Evolutionary conservation across 148 eudicot genomes (phyloP).

Genomic region (Arctostaphylos glauca): DNA sequence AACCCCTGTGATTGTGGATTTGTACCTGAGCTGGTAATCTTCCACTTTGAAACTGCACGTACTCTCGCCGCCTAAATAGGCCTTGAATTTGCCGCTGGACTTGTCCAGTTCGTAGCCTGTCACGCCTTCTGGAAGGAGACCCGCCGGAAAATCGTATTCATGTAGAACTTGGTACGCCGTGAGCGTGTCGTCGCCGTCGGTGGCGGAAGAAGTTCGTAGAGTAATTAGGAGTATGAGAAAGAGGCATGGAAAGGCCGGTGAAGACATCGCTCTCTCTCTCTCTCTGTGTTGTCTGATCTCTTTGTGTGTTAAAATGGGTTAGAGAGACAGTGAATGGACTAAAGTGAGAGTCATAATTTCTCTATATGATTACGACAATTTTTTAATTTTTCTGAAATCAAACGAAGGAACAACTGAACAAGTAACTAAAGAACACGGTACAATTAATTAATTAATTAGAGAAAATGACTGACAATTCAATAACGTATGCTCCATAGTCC

Average conservation of each 20-base stretch:
- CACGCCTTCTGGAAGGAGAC: slow-evolving; percentile 46
- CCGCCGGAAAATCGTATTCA: slow-evolving; percentile 41
- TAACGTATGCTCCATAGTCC: neutral
- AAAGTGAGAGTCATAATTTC: too few species aligned
- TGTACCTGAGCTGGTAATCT: slow-evolving; percentile 42
- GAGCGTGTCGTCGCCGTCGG: neutral
- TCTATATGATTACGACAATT: too few species aligned
- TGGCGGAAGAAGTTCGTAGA: neutral
- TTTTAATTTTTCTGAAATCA: too few species aligned
- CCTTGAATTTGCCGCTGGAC: slow-evolving; percentile 37
- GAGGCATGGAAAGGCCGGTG: slow-evolving; percentile 6
- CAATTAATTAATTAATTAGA: too few species aligned
- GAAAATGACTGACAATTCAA: neutral
- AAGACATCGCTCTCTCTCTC: neutral
- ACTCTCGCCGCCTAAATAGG: slow-evolving; percentile 16
- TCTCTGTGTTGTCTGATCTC: too few species aligned
- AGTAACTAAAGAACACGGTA: too few species aligned
- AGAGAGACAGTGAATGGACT: too few species aligned
- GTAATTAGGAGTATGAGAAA: neutral
- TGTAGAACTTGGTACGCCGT: slow-evolving; percentile 37
- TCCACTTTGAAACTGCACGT: slow-evolving; percentile 36
- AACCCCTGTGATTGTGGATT: slow-evolving; percentile 34
- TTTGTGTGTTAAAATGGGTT: too few species aligned
- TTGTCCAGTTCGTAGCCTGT: slow-evolving; percentile 38
- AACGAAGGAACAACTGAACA: too few species aligned